These are phyloP conservation scores for Tardiomyces blankii DNA, from an alignment of 1,139 yeast genomes.

Conservation along the genomic window DNA sequence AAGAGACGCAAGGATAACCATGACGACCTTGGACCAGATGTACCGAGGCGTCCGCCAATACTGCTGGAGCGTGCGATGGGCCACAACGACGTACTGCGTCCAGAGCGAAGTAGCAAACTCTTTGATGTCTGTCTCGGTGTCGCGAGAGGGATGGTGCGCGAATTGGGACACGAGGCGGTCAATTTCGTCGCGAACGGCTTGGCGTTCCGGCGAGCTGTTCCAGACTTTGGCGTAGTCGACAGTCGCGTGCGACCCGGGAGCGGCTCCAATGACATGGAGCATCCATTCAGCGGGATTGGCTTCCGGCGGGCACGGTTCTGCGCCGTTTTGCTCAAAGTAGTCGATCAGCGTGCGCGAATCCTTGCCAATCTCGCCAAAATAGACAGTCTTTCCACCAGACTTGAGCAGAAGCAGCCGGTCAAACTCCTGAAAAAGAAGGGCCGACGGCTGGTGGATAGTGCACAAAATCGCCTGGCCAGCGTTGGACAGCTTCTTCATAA, in stretches of 20 bases:
- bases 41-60: slow-evolving; percentile 71
- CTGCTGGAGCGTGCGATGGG: slow-evolving; percentile 43
- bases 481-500: slow-evolving; percentile 62
- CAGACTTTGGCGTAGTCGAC: slow-evolving; percentile 59
- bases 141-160: too few species aligned
- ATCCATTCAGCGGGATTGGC: slow-evolving; percentile 83
- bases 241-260: slow-evolving; percentile 60
- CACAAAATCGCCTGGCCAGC: slow-evolving; percentile 77
- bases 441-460: slow-evolving; percentile 79
- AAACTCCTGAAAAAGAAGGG: slow-evolving; percentile 62
- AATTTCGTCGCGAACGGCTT: slow-evolving; percentile 27
- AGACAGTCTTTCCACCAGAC: slow-evolving; percentile 68
- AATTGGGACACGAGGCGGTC: slow-evolving; percentile 31
- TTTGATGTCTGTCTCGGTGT: too few species aligned
- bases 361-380: slow-evolving; percentile 69
- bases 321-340: slow-evolving; percentile 70
- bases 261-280: slow-evolving; percentile 71
- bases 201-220: slow-evolving; percentile 46
- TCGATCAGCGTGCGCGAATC: slow-evolving; percentile 48
- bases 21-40: slow-evolving; percentile 52
- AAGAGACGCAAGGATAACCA: slow-evolving; percentile 40
- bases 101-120: slow-evolving; percentile 33
- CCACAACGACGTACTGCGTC: slow-evolving; percentile 42
- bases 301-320: slow-evolving; percentile 49
- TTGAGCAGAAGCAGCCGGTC: slow-evolving; percentile 64